Percentiles rank a stretch among this genome's conserved stretches.
Evolutionary conservation across 164 flowering plant genomes (phyloP).

Genomic region (Annona squamosa): DNA sequence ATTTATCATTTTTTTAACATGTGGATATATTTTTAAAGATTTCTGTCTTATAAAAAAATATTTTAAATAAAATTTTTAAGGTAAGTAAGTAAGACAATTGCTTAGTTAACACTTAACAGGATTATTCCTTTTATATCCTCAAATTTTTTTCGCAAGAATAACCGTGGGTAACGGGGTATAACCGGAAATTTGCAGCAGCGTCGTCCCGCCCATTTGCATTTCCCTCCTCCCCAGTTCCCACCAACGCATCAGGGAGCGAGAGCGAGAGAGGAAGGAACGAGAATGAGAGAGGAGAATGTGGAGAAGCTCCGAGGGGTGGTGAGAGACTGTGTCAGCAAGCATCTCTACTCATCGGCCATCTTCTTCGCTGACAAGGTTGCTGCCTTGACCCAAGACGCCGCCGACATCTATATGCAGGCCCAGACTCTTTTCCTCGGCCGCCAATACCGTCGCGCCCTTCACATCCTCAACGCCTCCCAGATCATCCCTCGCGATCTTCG

Average conservation of each 20-base stretch:
- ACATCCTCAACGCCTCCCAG: conserved; percentile 82
- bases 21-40: no score
- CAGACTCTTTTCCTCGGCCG: conserved; percentile 56
- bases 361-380: conserved; percentile 98
- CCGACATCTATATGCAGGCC: conserved; percentile 95
- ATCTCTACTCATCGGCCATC: conserved; percentile 92
- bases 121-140: neutral
- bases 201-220: neutral
- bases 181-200: neutral
- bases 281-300: conserved; percentile 68
- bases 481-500: conserved; percentile 85
- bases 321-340: conserved; percentile 93
- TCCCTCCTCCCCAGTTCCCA: neutral
- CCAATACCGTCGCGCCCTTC: conserved; percentile 33
- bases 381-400: conserved; percentile 83
- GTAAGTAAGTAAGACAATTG: no score
- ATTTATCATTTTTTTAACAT: no score
- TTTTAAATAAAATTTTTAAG: no score
- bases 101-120: no score
- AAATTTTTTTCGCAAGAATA: neutral
- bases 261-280: neutral
- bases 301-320: conserved; percentile 90
- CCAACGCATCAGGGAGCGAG: neutral
- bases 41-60: no score
- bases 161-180: neutral